Conservation (phyloP, 306 rosid genomes). For the Fragaria nilgerrensis region DNA sequence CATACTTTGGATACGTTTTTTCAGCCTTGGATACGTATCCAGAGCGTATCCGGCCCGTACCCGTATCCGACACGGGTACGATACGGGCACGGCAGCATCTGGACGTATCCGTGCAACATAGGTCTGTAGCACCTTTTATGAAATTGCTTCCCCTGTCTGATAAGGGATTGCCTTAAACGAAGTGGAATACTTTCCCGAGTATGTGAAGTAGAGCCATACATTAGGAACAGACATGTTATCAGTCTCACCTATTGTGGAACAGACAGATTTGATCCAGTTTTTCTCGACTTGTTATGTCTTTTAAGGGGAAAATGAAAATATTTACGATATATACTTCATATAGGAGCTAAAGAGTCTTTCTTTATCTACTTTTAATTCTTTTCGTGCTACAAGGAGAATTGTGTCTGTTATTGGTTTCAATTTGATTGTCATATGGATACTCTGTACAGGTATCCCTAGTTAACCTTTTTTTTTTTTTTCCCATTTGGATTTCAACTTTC, state of each 20-base stretch:
- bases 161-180: not conserved
- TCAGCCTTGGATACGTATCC: too few relatives aligned
- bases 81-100: too few relatives aligned
- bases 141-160: too few relatives aligned
- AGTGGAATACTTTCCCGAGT: not conserved
- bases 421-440: slow-evolving; percentile 7
- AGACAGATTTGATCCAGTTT: not conserved
- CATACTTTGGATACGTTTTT: too few relatives aligned
- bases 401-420: not conserved
- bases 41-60: too few relatives aligned
- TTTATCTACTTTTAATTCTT: not conserved
- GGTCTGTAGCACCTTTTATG: not conserved
- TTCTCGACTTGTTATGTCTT: not conserved
- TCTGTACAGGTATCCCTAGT: slow-evolving; percentile 22
- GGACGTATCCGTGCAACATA: too few relatives aligned
- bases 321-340: not conserved
- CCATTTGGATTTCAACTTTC: slow-evolving; percentile 21
- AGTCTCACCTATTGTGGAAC: not conserved
- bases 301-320: not conserved
- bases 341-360: not conserved
- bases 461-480: not conserved
- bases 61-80: too few relatives aligned
- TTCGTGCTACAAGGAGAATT: not conserved
- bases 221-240: not conserved
- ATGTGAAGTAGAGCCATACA: not conserved